Conservation (phyloP, 169 alveolate genomes). For the Babesia caballi region DNA sequence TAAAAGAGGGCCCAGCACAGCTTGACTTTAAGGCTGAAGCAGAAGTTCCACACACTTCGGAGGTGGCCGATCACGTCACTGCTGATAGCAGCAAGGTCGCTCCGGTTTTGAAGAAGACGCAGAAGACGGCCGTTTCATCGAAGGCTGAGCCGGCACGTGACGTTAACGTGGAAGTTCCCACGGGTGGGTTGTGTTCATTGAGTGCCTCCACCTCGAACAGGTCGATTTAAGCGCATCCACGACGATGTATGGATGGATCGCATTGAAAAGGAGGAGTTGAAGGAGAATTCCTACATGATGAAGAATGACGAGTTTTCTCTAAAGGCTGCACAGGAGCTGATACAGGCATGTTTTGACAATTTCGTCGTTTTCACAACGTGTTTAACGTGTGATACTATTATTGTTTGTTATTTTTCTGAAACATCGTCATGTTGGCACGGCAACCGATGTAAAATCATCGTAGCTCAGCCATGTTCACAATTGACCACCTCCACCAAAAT, state of each 20-base stretch:
- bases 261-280: constrained; percentile 58
- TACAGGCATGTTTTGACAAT: neutral
- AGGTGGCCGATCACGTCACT: neutral
- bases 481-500: too few relatives aligned
- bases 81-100: neutral
- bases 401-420: too few relatives aligned
- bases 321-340: constrained; percentile 59
- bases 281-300: constrained; percentile 41
- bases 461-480: too few relatives aligned
- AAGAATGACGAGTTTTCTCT: constrained; percentile 43
- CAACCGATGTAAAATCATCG: too few relatives aligned
- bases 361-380: too few relatives aligned
- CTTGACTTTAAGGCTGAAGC: neutral
- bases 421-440: too few relatives aligned
- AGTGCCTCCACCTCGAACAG: neutral
- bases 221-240: constrained; percentile 54
- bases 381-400: too few relatives aligned
- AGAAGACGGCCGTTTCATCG: neutral
- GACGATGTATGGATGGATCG: constrained; percentile 55
- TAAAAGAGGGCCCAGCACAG: neutral
- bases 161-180: neutral
- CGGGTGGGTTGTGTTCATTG: neutral
- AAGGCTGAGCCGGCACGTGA: neutral
- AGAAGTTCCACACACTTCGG: neutral
- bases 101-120: neutral